A percentile compares a stretch with the other conserved stretches of the same genome.
These are phyloP conservation scores for Solanum peruvianum DNA, from an alignment of 257 asterid species.

Conservation along the genomic window DNA sequence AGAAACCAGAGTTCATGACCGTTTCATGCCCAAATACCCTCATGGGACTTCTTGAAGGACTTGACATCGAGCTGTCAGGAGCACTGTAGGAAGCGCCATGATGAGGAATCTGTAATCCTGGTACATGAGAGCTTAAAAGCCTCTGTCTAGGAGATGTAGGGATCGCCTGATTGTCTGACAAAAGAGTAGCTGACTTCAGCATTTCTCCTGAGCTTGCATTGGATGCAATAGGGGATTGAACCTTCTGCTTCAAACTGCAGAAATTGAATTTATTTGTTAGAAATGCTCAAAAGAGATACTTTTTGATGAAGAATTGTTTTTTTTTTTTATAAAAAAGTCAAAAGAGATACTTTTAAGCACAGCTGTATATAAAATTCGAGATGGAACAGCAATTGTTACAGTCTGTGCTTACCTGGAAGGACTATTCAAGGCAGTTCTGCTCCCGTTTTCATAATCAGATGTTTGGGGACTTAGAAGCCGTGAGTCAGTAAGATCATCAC, in stretches of 20 bases:
- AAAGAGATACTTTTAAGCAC: background rate
- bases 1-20: slow-evolving; percentile 35
- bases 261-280: background rate
- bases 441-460: slow-evolving; percentile 30
- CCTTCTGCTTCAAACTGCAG: slow-evolving; percentile 25
- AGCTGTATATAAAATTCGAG: background rate
- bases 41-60: slow-evolving; percentile 90
- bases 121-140: slow-evolving; percentile 15
- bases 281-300: background rate
- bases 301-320: too few relatives aligned
- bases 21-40: slow-evolving; percentile 58
- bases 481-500: slow-evolving; percentile 29
- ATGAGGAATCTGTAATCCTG: slow-evolving; percentile 20
- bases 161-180: slow-evolving; percentile 7
- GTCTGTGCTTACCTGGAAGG: slow-evolving; percentile 33
- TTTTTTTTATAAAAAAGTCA: too few relatives aligned
- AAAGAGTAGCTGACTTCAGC: slow-evolving; percentile 9
- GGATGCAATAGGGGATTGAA: slow-evolving; percentile 8
- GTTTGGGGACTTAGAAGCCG: slow-evolving; percentile 33
- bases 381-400: background rate
- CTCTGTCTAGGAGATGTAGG: slow-evolving; percentile 15
- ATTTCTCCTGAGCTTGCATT: slow-evolving; percentile 13
- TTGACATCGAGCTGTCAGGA: slow-evolving; percentile 29
- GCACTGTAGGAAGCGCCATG: slow-evolving; percentile 14
- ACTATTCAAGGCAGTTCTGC: slow-evolving; percentile 27